These are phyloP conservation scores for Paecilomyces fulvus DNA, from an alignment of 2,329 filamentous ascomycete species.

Conservation along the genomic window DNA sequence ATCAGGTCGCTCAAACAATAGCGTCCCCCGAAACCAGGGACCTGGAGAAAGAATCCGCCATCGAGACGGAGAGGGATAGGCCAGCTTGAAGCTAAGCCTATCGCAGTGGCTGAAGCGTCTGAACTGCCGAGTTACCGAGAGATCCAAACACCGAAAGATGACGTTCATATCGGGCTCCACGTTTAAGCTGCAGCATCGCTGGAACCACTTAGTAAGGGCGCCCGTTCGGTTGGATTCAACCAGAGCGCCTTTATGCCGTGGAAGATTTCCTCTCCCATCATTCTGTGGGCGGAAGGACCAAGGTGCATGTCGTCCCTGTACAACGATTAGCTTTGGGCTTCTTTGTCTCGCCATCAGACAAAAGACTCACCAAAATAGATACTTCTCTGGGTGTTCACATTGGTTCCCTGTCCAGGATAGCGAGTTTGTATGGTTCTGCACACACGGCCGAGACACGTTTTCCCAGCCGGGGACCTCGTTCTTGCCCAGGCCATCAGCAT, in stretches of 20 bases:
- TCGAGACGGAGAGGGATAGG: not conserved
- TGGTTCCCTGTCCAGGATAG: conserved; percentile 18
- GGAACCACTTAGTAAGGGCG: not conserved
- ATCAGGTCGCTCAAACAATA: not conserved
- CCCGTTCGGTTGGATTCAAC: conserved; percentile 11
- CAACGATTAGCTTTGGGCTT: conserved; percentile 4
- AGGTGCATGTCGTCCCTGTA: conserved; percentile 35
- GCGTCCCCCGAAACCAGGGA: not conserved
- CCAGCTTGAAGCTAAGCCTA: not conserved
- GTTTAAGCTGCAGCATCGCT: not conserved
- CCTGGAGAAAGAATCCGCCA: not conserved
- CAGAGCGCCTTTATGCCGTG: conserved; percentile 27
- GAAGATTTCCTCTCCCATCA: conserved; percentile 31
- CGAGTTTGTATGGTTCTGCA: conserved; percentile 17
- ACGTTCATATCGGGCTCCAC: not conserved
- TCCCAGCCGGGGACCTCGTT: conserved; percentile 26
- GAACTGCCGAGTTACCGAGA: not conserved
- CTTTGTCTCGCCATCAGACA: conserved; percentile 5
- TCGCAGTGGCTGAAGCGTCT: not conserved
- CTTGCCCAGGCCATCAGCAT: conserved; percentile 26
- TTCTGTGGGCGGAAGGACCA: conserved; percentile 27
- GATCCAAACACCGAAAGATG: not conserved
- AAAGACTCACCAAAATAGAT: conserved; percentile 32
- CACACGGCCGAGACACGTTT: conserved; percentile 28
- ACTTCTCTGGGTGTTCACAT: conserved; percentile 29